phyloP scores from a whole-genome alignment of 768 basidiomycete species.

The Boletus edulis region DNA sequence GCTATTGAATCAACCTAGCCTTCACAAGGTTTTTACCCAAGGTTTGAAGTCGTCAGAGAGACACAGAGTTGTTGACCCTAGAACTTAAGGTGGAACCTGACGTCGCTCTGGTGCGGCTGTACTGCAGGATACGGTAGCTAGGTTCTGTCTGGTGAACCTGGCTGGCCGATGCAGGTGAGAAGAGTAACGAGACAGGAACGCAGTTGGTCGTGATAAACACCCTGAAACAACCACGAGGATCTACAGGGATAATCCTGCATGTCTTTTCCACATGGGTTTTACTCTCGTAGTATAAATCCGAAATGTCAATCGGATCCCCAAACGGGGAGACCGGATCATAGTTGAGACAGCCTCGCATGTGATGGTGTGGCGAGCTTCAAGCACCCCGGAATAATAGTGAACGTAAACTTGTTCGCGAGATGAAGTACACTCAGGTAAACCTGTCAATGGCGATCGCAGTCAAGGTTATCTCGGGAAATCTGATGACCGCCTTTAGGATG shows the following conservation, averaged over 20 bases:
- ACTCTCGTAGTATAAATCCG: slow-evolving; percentile 14
- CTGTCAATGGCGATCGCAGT: neutral
- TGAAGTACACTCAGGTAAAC: slow-evolving; percentile 12
- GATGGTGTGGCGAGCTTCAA: slow-evolving; percentile 5
- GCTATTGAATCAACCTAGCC: neutral
- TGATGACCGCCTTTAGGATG: slow-evolving; percentile 11
- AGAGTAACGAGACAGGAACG: slow-evolving; percentile 17
- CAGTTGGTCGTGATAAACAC: slow-evolving; percentile 13
- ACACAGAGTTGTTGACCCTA: slow-evolving; percentile 7
- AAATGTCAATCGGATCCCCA: slow-evolving; percentile 10
- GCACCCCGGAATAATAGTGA: neutral
- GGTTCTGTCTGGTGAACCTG: neutral
- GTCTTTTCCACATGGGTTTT: slow-evolving; percentile 8
- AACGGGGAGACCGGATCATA: slow-evolving; percentile 15
- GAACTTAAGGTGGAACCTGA: neutral
- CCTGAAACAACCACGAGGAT: slow-evolving; percentile 23
- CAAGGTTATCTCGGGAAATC: slow-evolving; percentile 12
- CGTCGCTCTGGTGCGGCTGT: neutral
- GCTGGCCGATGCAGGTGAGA: neutral
- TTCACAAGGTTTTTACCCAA: slow-evolving; percentile 1
- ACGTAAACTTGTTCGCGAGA: slow-evolving; percentile 13
- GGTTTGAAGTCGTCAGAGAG: slow-evolving; percentile 8
- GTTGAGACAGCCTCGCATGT: slow-evolving; percentile 18
- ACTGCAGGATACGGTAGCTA: slow-evolving; percentile 1
- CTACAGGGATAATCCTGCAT: slow-evolving; percentile 19